Base-by-base conservation (phyloP, 352 stramenopile genomes). In the Phytophthora europaea region DNA sequence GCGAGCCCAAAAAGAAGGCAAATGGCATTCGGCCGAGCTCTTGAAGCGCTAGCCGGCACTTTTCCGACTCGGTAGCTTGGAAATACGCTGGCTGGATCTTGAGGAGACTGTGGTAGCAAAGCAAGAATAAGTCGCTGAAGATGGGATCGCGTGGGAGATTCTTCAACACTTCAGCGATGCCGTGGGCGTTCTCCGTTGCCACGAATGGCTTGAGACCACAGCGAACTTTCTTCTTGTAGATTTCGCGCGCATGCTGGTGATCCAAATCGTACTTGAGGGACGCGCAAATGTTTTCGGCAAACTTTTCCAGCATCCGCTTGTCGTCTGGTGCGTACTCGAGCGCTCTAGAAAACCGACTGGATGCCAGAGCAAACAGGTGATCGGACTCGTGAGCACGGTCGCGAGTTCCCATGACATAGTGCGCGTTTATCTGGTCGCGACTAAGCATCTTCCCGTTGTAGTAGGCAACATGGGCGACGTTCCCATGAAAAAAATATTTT, bases 401-500 rank as follows among this genome's bases (percentile, higher is more conserved):
- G 4, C 75, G 72, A 22, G 81, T 83, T 3, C 84, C 91, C 50
- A 94, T 72, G 2, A 94, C 75, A 33, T 87, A 97, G 70, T 97
- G 93, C 0, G 78, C 73, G 31, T 93, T 91, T 23, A 98, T 68
- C 59, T 88, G 72, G 36, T 97, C 92, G 0, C 83, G 81, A 50
- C 62, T 85, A 18, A 98, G 59, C 6, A 73, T 68, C 9, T 72
- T 63, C 8, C 78, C 78, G 38, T 87, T 88, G 79, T 96, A 98
- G 59, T 93, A 95, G 12, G 89, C 90, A 7, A 98, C 87, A 57
- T 97, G 92, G 18, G 89, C 89, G 28, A 98, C 85, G 13, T 72
- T 66, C 3, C 93, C 93, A 18, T 93, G 80, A 67, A 98, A 98
- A 72, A 94, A 98, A 58, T 94, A 83, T 40, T 95, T 96, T 13